Percentiles rank a stretch among this genome's conserved stretches.
These are phyloP conservation scores for Stephanodiscus minutulus DNA, from an alignment of 108 stramenopile genomes.

Conservation along the genomic window DNA sequence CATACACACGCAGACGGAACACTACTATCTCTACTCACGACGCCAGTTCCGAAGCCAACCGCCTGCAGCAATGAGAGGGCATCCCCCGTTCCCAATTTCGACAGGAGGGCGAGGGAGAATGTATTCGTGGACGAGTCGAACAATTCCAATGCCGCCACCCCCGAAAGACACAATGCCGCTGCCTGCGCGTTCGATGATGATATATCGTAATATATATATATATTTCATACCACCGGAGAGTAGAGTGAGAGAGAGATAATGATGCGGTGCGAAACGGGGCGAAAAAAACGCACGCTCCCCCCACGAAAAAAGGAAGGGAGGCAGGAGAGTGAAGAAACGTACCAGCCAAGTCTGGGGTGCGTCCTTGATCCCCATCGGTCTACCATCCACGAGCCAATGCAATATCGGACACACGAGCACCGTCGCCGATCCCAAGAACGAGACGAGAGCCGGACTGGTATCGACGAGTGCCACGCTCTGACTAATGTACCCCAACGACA, in stretches of 20 bases:
- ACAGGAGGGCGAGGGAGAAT: neutral
- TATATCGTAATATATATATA: neutral
- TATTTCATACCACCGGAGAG: no score
- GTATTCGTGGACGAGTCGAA: conserved; percentile 22
- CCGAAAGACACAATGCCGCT: conserved; percentile 39
- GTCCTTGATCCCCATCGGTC: conserved; percentile 34
- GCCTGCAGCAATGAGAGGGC: conserved; percentile 42
- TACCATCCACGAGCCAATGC: conserved; percentile 33
- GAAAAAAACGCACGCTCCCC: no score
- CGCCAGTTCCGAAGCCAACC: conserved; percentile 50
- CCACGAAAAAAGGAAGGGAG: no score
- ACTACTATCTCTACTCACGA: no score
- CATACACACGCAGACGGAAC: no score
- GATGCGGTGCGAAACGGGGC: neutral
- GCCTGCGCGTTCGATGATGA: no score
- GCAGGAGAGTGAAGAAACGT: neutral
- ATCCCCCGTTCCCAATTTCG: conserved; percentile 38
- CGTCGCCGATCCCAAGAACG: conserved; percentile 47
- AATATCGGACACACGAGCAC: conserved; percentile 45
- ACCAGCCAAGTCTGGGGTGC: conserved; percentile 49
- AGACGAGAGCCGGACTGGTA: conserved; percentile 36
- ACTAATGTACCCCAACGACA: conserved; percentile 42
- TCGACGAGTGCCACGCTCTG: conserved; percentile 44
- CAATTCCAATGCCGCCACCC: conserved; percentile 49
- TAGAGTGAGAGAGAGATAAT: neutral